Conservation (phyloP, 495 filamentous ascomycete species). For the Aspergillus homomorphus region DNA sequence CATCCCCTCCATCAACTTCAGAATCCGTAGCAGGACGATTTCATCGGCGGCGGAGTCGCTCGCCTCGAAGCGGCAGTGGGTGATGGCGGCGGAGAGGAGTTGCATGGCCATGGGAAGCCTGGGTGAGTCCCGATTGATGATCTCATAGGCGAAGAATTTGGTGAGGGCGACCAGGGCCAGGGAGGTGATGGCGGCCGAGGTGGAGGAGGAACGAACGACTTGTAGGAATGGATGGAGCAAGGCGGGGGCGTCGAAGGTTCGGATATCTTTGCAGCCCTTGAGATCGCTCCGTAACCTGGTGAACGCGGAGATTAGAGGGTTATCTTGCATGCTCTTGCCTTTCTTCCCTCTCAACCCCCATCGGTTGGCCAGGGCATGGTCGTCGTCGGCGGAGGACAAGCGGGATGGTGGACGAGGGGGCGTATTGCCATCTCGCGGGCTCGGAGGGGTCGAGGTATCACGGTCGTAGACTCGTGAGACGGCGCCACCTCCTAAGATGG, state of each 20-base stretch:
- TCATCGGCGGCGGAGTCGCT: slow-evolving; percentile 93
- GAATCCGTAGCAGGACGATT: slow-evolving; percentile 85
- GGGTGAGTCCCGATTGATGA: slow-evolving; percentile 78
- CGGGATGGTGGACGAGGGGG: slow-evolving; percentile 17
- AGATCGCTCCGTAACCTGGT: slow-evolving; percentile 85
- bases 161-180: slow-evolving; percentile 92
- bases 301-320: slow-evolving; percentile 94
- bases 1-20: slow-evolving; percentile 98
- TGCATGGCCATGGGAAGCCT: slow-evolving; percentile 91
- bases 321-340: slow-evolving; percentile 97
- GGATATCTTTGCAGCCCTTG: slow-evolving; percentile 90
- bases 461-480: slow-evolving; percentile 47
- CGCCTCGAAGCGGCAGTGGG: slow-evolving; percentile 96
- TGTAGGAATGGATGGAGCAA: slow-evolving; percentile 94
- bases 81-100: slow-evolving; percentile 88
- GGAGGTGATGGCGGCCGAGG: slow-evolving; percentile 92
- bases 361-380: slow-evolving; percentile 56
- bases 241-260: slow-evolving; percentile 82
- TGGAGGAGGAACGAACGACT: slow-evolving; percentile 94
- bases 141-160: slow-evolving; percentile 94
- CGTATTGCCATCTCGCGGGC: slow-evolving; percentile 32
- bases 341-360: slow-evolving; percentile 97
- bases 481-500: slow-evolving; percentile 82
- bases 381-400: slow-evolving; percentile 35
- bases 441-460: slow-evolving; percentile 38